Conservation (phyloP, 495 filamentous ascomycete genomes). For the Massariosphaeria phaeospora region DNA sequence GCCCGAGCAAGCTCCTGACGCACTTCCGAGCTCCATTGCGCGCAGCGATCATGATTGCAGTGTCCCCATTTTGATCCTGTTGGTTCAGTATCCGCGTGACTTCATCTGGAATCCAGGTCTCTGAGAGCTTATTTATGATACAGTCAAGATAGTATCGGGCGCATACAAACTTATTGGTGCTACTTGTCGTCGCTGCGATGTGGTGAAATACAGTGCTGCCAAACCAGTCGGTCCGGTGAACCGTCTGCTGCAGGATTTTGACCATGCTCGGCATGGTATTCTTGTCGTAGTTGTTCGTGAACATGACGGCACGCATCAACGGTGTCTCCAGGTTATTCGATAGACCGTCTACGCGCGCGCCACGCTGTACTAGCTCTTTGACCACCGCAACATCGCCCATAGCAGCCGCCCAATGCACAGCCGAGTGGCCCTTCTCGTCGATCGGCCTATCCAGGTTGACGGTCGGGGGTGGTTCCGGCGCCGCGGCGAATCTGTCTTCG, state of each 20-base stretch:
- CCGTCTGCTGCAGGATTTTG: constrained; percentile 68
- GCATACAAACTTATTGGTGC: constrained; percentile 71
- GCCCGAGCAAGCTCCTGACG: constrained; percentile 63
- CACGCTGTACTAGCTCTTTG: constrained; percentile 70
- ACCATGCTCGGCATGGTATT: constrained; percentile 77
- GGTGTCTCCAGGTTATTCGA: constrained; percentile 86
- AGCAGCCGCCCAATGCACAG: constrained; percentile 93
- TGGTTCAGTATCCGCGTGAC: constrained; percentile 64
- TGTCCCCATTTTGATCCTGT: constrained; percentile 80
- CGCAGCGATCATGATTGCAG: constrained; percentile 81
- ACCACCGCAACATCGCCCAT: constrained; percentile 96
- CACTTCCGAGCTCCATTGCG: constrained; percentile 70
- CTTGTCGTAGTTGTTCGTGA: constrained; percentile 93
- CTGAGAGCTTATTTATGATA: constrained; percentile 75
- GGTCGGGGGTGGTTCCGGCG: constrained; percentile 71
- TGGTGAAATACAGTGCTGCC: constrained; percentile 88
- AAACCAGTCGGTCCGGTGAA: constrained; percentile 68
- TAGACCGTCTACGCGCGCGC: constrained; percentile 60
- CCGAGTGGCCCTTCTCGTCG: constrained; percentile 81
- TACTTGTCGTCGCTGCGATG: constrained; percentile 75
- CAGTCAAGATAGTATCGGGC: constrained; percentile 89
- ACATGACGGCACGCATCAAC: constrained; percentile 87
- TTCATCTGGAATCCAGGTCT: constrained; percentile 59
- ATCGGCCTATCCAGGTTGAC: constrained; percentile 85
- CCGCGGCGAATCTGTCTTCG: constrained; percentile 59